Evolutionary conservation across 495 filamentous ascomycete genomes (phyloP), one percentile per base, ranked within the genome.

Genomic region (Aspergillus heteromorphus): DNA sequence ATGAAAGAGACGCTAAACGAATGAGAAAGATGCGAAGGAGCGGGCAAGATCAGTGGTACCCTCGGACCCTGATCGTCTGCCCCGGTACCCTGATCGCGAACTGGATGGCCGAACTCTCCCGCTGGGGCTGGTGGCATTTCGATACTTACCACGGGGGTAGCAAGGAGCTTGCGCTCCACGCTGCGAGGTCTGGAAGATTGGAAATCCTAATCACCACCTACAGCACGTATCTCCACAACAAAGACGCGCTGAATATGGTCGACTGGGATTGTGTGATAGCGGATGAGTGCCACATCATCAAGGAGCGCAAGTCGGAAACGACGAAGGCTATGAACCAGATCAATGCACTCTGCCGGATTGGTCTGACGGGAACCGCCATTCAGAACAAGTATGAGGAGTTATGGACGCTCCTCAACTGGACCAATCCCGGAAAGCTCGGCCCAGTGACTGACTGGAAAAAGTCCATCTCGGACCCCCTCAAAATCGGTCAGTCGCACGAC

Each of bases 311-410:
- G 23, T 87, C 92, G 0, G 87, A 85, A 45, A 86, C 87, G 6
- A 96, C 95, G 0, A 79, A 87, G 58, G 82, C 90, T 1, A 93
- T 98, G 89, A 91, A 95, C 58, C 79, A 90, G 50, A 77, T 97
- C 59, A 98, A 98, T 63, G 82, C 93, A 9, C 81, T 98, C 20
- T 97, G 95, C 62, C 79, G 93, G 19, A 93, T 98, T 53, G 93
- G 93, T 0, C 73, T 98, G 20, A 97, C 95, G 0, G 93, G 93
- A 6, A 98, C 93, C 5, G 95, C 95, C 8, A 97, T 98, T 16
- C 93, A 98, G 56, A 98, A 98, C 66, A 92, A 91, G 59, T 98
- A 98, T 65, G 89, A 96, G 62, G 95, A 98, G 68, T 80, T 98
- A 1, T 98, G 93, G 93, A 93, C 91, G 3, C 76, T 98, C 3